Base-by-base conservation (phyloP, 73 alveolate species). In the Paramecium octaurelia region DNA sequence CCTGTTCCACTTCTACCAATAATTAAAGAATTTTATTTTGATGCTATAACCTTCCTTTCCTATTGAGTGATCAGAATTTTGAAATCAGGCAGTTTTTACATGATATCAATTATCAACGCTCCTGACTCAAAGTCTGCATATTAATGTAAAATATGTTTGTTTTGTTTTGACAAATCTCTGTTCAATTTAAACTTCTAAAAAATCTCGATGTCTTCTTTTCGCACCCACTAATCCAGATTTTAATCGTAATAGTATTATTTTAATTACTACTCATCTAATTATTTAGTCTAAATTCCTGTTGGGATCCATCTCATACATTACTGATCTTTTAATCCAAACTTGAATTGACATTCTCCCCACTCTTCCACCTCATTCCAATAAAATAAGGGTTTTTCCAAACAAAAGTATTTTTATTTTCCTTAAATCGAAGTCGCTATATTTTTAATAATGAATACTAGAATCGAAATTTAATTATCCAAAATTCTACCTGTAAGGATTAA, bases 1-100 rank as follows among this genome's bases (percentile, higher is more conserved):
- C 99, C 99, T 14, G 99, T 97, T n/a, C 99, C 99, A 31, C 98
- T 95, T 73, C 99, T 94, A 4, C 99, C 99, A 3, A 97, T 85
- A 20, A 94, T 95, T 4, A 97, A 88, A 5, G 92, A 86, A 60
- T 96, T 97, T 16, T 94, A 93, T 10, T 92, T 84, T 18, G 96
- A 58, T 3, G 95, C 95, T 11, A 96, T 88, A 87, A 95, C 87
- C 24, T 86, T 58, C 40, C 90, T 80, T 91, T 96, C 93, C 84
- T 96, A 93, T 14, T 92, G 48, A 16, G 96, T 93, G 46, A 93
- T 83, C 27, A 77, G 84, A n/a, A 93, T 84, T 57, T 92, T 89
- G 16, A 93, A 93, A 42, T 93, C 93, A 9, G 96, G 96, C 7
- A 93, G 58, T 24, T 38, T 93, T 43, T 89, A 38, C 34, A 93